Evolutionary conservation across 306 rosid species (phyloP).

Genomic region (Quercus parvula): DNA sequence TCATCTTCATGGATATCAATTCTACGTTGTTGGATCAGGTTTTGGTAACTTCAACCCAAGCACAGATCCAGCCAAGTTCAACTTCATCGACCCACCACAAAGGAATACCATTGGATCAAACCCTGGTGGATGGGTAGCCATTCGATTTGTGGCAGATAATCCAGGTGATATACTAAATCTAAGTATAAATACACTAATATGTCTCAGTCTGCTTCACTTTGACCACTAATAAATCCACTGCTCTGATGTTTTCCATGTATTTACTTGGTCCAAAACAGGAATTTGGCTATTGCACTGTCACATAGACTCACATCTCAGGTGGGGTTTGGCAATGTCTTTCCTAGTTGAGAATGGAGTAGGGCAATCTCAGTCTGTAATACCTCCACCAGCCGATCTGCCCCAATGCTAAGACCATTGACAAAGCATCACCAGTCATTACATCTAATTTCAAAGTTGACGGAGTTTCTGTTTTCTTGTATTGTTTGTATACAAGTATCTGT

Average conservation of each 20-base stretch:
- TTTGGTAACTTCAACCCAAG: constrained; percentile 85
- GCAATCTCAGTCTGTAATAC: constrained; percentile 64
- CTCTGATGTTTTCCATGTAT: neutral
- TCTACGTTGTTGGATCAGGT: constrained; percentile 85
- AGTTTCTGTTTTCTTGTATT: constrained; percentile 16
- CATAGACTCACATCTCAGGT: constrained; percentile 65
- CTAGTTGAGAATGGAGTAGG: constrained; percentile 87
- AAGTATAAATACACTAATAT: neutral
- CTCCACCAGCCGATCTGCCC: constrained; percentile 93
- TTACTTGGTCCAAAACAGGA: constrained; percentile 41
- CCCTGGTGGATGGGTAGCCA: constrained; percentile 99
- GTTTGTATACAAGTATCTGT: neutral
- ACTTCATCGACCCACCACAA: constrained; percentile 75
- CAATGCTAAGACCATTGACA: constrained; percentile 49
- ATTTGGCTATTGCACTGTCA: constrained; percentile 95
- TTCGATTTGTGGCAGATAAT: constrained; percentile 84
- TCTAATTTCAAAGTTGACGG: constrained; percentile 14
- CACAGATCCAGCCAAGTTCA: constrained; percentile 65
- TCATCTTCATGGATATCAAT: constrained; percentile 91
- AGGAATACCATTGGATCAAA: constrained; percentile 83
- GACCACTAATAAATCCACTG: constrained; percentile 10
- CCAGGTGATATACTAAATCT: constrained; percentile 50
- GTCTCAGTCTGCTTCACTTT: neutral
- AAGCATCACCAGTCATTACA: constrained; percentile 16
- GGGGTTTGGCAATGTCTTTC: constrained; percentile 79